A percentile compares a stretch with the other conserved stretches of the same genome.
phyloP scores from a whole-genome alignment of 495 filamentous ascomycete genomes.

The Penicillium tannophilum region DNA sequence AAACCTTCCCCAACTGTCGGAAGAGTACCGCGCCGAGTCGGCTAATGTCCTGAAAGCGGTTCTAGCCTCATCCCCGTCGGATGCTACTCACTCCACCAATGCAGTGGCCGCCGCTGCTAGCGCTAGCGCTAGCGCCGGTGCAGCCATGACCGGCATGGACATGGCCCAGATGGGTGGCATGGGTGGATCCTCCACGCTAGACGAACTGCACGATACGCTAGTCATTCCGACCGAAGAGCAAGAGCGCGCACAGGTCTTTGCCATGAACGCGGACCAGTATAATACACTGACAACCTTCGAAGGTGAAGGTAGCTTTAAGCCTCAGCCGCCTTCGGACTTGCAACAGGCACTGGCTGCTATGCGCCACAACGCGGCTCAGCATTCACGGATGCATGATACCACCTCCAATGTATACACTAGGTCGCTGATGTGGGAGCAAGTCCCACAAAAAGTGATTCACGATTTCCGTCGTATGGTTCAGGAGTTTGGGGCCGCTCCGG shows the following conservation, averaged over 20 bases:
- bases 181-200: constrained; percentile 66
- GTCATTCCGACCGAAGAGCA: constrained; percentile 80
- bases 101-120: constrained; percentile 38
- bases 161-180: constrained; percentile 56
- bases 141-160: constrained; percentile 47
- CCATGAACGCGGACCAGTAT: constrained; percentile 84
- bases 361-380: constrained; percentile 63
- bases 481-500: constrained; percentile 47
- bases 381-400: constrained; percentile 28
- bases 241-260: constrained; percentile 86
- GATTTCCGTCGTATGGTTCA: constrained; percentile 89
- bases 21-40: constrained; percentile 91
- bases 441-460: constrained; percentile 86
- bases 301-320: constrained; percentile 46
- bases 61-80: constrained; percentile 62
- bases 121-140: constrained; percentile 38
- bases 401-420: constrained; percentile 82
- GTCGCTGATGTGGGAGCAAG: constrained; percentile 91
- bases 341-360: constrained; percentile 82
- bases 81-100: constrained; percentile 35
- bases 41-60: constrained; percentile 87
- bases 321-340: constrained; percentile 60
- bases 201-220: constrained; percentile 72
- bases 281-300: constrained; percentile 73
- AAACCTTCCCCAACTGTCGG: constrained; percentile 80